phyloP scores from a whole-genome alignment of 2,329 filamentous ascomycete species.

The Aureobasidium sp. region DNA sequence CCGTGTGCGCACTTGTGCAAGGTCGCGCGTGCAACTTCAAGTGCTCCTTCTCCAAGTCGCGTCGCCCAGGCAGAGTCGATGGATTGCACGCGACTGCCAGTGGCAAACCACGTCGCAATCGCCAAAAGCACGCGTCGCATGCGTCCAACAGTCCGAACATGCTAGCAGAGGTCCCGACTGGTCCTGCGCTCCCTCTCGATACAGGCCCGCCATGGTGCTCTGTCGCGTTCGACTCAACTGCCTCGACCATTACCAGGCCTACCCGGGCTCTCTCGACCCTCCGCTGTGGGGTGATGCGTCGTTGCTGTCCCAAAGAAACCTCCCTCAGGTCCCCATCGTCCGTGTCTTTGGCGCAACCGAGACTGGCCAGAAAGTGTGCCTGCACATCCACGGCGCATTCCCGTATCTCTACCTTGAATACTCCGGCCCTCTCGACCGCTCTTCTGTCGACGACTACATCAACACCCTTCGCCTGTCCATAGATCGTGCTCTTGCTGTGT shows the following conservation, averaged over 20 bases:
- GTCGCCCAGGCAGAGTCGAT: neutral
- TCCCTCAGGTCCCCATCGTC: constrained; percentile 75
- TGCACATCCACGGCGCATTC: constrained; percentile 90
- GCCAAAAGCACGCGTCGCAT: constrained; percentile 4
- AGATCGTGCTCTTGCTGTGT: constrained; percentile 80
- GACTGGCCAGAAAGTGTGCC: constrained; percentile 91
- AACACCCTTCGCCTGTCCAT: constrained; percentile 75
- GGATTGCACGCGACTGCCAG: constrained; percentile 10
- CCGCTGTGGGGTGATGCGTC: constrained; percentile 48
- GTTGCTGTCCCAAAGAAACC: constrained; percentile 51
- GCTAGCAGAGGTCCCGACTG: neutral
- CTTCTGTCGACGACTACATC: constrained; percentile 65
- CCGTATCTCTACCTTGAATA: constrained; percentile 95
- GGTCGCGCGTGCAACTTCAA: neutral
- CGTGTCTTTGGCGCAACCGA: constrained; percentile 89
- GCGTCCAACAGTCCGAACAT: neutral
- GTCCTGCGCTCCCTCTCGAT: neutral
- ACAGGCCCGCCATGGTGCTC: constrained; percentile 13
- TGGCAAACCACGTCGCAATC: constrained; percentile 5
- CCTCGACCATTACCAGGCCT: constrained; percentile 87
- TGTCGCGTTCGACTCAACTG: constrained; percentile 81
- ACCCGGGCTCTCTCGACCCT: constrained; percentile 73
- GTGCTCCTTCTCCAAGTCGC: neutral
- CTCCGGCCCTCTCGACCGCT: constrained; percentile 51
- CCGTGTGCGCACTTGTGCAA: no score